A percentile compares a stretch with the other conserved stretches of the same genome.
Conservation (phyloP, 495 filamentous ascomycete genomes). For the Trichoderma virens region DNA sequence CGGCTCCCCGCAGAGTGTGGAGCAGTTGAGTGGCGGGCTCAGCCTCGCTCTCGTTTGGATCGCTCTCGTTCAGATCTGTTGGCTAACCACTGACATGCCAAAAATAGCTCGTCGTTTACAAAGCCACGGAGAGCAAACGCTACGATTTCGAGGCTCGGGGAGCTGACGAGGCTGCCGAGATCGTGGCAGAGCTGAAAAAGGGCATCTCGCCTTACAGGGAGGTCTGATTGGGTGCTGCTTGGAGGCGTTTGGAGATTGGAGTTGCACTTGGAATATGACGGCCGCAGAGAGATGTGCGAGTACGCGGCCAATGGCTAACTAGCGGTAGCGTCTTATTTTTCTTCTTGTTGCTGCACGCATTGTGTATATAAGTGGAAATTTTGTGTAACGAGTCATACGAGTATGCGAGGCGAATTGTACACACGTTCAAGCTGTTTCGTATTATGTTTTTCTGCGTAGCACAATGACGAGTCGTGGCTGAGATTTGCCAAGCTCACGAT, state of each 20-base stretch:
- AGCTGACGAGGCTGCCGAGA: slow-evolving; percentile 71
- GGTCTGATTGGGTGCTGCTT: background rate
- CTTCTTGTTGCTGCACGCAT: background rate
- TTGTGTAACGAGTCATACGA: background rate
- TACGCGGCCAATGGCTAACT: background rate
- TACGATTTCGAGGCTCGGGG: slow-evolving; percentile 94
- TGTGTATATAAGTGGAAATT: background rate
- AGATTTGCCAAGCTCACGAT: background rate
- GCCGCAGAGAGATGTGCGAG: background rate
- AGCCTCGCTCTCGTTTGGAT: background rate
- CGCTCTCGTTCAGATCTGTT: background rate
- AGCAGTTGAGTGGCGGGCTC: background rate
- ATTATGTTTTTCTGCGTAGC: background rate
- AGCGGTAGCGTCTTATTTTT: background rate
- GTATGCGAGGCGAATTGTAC: background rate
- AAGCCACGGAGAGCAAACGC: slow-evolving; percentile 79
- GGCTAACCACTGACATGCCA: slow-evolving; percentile 7
- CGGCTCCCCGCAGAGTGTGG: background rate
- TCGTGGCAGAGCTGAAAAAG: slow-evolving; percentile 81
- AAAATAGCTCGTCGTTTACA: slow-evolving; percentile 61
- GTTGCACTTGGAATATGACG: background rate
- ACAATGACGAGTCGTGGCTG: background rate
- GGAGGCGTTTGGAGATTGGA: background rate
- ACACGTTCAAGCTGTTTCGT: background rate
- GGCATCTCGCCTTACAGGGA: slow-evolving; percentile 50